These are phyloP conservation scores for Fusarium bactridioides DNA, from an alignment of 2,329 filamentous ascomycete species.

Conservation along the genomic window DNA sequence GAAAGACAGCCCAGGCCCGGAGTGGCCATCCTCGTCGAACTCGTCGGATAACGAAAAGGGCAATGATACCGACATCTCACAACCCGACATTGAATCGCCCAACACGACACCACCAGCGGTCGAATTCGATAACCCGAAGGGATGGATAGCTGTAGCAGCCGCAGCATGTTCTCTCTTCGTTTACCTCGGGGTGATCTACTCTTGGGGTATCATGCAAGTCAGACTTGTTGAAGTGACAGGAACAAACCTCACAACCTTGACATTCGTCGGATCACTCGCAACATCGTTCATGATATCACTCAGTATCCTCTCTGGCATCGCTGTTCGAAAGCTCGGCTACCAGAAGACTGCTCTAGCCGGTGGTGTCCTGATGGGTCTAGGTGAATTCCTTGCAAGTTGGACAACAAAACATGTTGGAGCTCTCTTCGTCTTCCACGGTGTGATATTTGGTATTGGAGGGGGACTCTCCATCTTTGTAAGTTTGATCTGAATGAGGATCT, in stretches of 20 bases:
- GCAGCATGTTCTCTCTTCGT: conserved; percentile 39
- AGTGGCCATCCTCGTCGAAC: neutral
- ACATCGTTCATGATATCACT: conserved; percentile 41
- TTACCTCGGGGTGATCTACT: conserved; percentile 44
- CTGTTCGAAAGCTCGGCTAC: conserved; percentile 37
- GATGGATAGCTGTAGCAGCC: conserved; percentile 30
- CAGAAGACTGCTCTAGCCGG: conserved; percentile 35
- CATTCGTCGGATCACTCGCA: conserved; percentile 43
- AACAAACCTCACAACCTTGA: conserved; percentile 39
- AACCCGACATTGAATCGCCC: neutral
- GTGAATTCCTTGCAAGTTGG: conserved; percentile 43
- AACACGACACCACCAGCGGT: neutral
- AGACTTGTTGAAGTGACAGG: conserved; percentile 37
- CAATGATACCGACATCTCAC: conserved; percentile 1
- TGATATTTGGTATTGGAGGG: conserved; percentile 40
- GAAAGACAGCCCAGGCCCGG: fast-evolving
- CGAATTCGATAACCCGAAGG: conserved; percentile 19
- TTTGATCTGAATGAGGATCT: fast-evolving
- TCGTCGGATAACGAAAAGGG: conserved; percentile 27
- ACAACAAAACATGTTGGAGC: conserved; percentile 36
- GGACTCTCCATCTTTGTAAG: conserved; percentile 36
- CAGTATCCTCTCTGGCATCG: conserved; percentile 26
- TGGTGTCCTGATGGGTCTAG: conserved; percentile 40
- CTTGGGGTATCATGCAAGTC: conserved; percentile 45
- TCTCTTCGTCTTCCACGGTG: conserved; percentile 39